Conservation (phyloP, 1,284 basidiomycete genomes). For the Lignosus rhinocerotis region DNA sequence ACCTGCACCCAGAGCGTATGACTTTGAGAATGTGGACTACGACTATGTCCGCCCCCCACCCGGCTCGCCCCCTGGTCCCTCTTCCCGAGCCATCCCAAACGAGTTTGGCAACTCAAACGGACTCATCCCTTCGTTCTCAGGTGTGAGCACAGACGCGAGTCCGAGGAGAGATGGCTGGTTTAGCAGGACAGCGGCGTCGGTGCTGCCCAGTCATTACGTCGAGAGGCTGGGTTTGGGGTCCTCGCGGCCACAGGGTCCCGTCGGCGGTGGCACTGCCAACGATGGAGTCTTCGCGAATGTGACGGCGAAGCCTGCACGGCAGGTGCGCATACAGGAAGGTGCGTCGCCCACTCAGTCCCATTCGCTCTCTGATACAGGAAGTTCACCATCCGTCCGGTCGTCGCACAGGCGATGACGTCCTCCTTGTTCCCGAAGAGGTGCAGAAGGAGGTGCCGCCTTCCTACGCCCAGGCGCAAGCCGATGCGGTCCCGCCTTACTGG, state of each 20-base stretch:
- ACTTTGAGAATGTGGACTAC: slow-evolving; percentile 78
- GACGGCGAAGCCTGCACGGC: slow-evolving; percentile 81
- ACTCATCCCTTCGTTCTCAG: slow-evolving; percentile 54
- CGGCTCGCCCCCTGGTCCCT: slow-evolving; percentile 78
- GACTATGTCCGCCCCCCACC: slow-evolving; percentile 81
- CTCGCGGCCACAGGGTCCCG: slow-evolving; percentile 45
- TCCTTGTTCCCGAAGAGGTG: slow-evolving; percentile 77
- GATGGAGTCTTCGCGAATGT: slow-evolving; percentile 98
- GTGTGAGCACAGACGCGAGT: slow-evolving; percentile 36
- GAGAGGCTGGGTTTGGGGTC: slow-evolving; percentile 48
- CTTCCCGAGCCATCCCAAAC: slow-evolving; percentile 63
- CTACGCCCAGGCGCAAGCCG: slow-evolving; percentile 90
- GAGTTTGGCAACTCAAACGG: slow-evolving; percentile 84
- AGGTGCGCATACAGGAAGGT: slow-evolving; percentile 67
- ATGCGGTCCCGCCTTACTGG: slow-evolving; percentile 97
- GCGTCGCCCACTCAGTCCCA: slow-evolving; percentile 19
- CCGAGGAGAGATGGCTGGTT: slow-evolving; percentile 49
- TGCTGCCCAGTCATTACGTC: slow-evolving; percentile 54
- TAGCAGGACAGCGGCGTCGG: slow-evolving; percentile 51
- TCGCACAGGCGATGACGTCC: slow-evolving; percentile 65
- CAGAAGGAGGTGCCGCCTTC: slow-evolving; percentile 84
- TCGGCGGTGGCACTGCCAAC: slow-evolving; percentile 79
- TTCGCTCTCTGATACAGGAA: background rate
- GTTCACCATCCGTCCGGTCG: background rate
- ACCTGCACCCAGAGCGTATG: slow-evolving; percentile 56